Evolutionary conservation across 1,139 yeast species (phyloP), one percentile per base, ranked within the genome.

Genomic region (Nadsonia commutata): DNA sequence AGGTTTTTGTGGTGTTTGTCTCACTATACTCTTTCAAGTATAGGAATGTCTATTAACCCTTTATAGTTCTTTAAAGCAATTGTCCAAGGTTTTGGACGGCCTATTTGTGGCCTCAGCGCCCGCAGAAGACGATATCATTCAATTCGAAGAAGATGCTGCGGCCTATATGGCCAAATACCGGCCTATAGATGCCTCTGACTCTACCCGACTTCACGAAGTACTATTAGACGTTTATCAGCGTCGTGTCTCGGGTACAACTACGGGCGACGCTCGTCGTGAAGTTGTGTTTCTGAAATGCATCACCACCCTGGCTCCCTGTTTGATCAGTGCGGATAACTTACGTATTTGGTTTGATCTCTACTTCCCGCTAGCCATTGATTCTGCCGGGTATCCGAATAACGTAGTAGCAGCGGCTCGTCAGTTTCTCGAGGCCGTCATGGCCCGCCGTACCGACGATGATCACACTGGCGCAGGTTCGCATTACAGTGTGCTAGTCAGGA

Each of bases 341-440:
- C 53, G 56, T 36, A 56, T 66, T 20, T 80, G 85, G 84, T 63
- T 75, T 42, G 62, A 63, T 39, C 64, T 71, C n/a, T 71, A 74
- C 51, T 56, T 71, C 8, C 62, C 63, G 19, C 74, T 78, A 0
- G 79, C 82, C 0, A 62, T 78, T 2, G 80, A 78, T 54, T 74
- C 80, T 40, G 80, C 80, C 0, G 80, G 82, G 2, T 67, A 59
- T 40, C 51, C 51, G 38, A 53, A 59, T 37, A 51, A 50, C 2
- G 49, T 60, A 39, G 78, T 75, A 0, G 59, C 59, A 7, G 64
- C 66, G 36, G 53, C 78, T 5, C 56, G 74, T 36, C 60, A 61
- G 8, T 66, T 77, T 31, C 54, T 79, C 13, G 46, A 55, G 17
- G 57, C 58, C 2, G 58, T 72, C 8, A 52, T 69, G 43, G 49